phyloP scores from a whole-genome alignment of 768 basidiomycete genomes.

The Lactifluus hygrophoroides region DNA sequence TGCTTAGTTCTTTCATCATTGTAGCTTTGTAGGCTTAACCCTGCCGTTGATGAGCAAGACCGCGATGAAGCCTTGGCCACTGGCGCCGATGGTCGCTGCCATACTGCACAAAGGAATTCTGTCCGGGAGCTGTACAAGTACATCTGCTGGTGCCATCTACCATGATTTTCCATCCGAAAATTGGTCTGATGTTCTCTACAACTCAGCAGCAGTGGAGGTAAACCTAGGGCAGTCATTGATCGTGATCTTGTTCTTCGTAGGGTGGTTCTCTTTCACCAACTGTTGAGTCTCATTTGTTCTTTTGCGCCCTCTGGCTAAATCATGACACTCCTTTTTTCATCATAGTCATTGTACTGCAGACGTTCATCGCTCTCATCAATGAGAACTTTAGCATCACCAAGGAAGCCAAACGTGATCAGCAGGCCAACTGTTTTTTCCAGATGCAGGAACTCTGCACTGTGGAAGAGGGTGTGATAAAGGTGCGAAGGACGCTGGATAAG shows the following conservation, averaged over 20 bases:
- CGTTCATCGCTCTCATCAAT: constrained; percentile 97
- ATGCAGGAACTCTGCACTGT: constrained; percentile 46
- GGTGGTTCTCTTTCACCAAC: constrained; percentile 88
- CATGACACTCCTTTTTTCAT: neutral
- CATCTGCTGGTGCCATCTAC: constrained; percentile 66
- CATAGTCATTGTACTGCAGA: constrained; percentile 81
- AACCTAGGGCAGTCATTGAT: constrained; percentile 61
- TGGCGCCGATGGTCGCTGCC: constrained; percentile 34
- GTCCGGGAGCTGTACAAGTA: constrained; percentile 48
- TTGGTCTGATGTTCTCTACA: constrained; percentile 76
- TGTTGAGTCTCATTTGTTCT: constrained; percentile 46
- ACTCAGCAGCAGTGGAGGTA: constrained; percentile 50
- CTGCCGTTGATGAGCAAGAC: constrained; percentile 44
- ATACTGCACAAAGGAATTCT: constrained; percentile 35
- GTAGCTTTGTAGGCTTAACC: constrained; percentile 28
- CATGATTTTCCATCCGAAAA: constrained; percentile 90
- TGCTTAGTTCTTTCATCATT: neutral
- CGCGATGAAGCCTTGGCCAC: constrained; percentile 55
- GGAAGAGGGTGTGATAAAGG: no score
- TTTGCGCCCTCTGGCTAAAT: neutral
- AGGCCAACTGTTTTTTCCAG: constrained; percentile 62
- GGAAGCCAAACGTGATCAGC: constrained; percentile 76
- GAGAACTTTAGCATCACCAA: constrained; percentile 93
- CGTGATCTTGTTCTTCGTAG: constrained; percentile 60
- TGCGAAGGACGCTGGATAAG: no score